Base-by-base conservation (phyloP, 441 rosid genomes). In the Euphorbia corollata region DNA sequence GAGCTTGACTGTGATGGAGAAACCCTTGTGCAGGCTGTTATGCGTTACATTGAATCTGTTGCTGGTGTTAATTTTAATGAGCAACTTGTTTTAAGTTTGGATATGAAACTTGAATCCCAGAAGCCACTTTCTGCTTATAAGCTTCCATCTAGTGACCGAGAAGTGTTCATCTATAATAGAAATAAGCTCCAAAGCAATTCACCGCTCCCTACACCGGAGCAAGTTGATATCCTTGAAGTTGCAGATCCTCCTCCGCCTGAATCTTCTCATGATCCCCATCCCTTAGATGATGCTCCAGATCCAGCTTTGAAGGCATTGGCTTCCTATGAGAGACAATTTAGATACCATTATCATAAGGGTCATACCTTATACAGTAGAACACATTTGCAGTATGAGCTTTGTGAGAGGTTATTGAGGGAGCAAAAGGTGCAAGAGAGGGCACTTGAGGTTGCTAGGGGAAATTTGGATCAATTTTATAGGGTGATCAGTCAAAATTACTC, bases 291-390 rank as follows among this genome's bases (percentile, higher is more conserved):
- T 81, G 93, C 92, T 24, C 68, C 79, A 0, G 98, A 95, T 75
- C 99, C 98, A 38, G 98, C 98, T 70, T 76, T 95, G 79, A 95
- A 88, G 85, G 96, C 96, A 32, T 82, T 92, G 77, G 95, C 97
- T 78, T 82, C 88, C 41, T 95, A 92, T 68, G 97, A 92, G 77
- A 85, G 91, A 78, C 92, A 69, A 64, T 95, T 95, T 79, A 76
- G 93, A 68, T 81, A 82, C 78, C 99, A 95, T 70, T 90, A 73
- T 64, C 88, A 79, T 13, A 74, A 71, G 70, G 96, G 98, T 13
- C 79, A 82, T 38, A 79, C 75, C 1, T 75, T 92, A 59, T 90
- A 85, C 68, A 77, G 68, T 67, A 79, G 84, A 68, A 88, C 96
- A 7, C 84, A 79, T 64, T 72, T 70, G 27, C 83, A 72, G 77